Conservation (phyloP, 2,329 filamentous ascomycete species). For the Canariomyces notabilis region DNA sequence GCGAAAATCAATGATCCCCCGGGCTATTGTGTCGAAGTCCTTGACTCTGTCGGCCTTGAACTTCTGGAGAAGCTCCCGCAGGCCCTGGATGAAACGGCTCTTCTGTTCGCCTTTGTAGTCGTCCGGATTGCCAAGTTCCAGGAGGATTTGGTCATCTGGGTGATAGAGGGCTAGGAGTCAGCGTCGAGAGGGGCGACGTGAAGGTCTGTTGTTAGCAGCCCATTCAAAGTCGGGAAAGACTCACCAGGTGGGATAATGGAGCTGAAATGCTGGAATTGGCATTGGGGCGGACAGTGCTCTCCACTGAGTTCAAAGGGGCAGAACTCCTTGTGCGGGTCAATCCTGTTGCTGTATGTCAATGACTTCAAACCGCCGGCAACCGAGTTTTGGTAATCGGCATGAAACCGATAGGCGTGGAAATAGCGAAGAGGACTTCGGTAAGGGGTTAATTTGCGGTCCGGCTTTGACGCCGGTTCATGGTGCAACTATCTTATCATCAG, state of each 20-base stretch:
- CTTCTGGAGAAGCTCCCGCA: constrained; percentile 56
- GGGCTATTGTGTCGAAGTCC: constrained; percentile 63
- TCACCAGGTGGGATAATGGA: constrained; percentile 69
- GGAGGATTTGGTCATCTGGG: constrained; percentile 67
- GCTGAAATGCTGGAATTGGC: constrained; percentile 74
- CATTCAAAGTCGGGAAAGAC: constrained; percentile 36
- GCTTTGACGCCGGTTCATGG: constrained; percentile 6
- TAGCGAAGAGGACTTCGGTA: constrained; percentile 79
- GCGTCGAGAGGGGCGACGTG: constrained; percentile 39
- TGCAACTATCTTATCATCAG: constrained; percentile 25
- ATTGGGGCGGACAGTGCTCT: constrained; percentile 62
- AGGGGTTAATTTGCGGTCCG: constrained; percentile 37
- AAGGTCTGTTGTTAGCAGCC: constrained; percentile 30
- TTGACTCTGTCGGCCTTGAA: constrained; percentile 55
- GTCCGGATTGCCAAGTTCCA: constrained; percentile 63
- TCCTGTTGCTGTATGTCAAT: constrained; percentile 87
- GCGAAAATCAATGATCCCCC: constrained; percentile 62
- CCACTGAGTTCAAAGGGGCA: constrained; percentile 72
- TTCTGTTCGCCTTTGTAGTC: constrained; percentile 58
- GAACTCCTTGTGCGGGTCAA: constrained; percentile 67
- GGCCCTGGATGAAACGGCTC: constrained; percentile 56
- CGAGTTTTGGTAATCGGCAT: constrained; percentile 65
- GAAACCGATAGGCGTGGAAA: constrained; percentile 87
- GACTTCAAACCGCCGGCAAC: constrained; percentile 78
- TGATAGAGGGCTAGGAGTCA: constrained; percentile 39